A percentile compares a stretch with the other conserved stretches of the same genome.
These are phyloP conservation scores for Fusarium udum DNA, from an alignment of 2,329 filamentous ascomycete genomes.

Conservation along the genomic window DNA sequence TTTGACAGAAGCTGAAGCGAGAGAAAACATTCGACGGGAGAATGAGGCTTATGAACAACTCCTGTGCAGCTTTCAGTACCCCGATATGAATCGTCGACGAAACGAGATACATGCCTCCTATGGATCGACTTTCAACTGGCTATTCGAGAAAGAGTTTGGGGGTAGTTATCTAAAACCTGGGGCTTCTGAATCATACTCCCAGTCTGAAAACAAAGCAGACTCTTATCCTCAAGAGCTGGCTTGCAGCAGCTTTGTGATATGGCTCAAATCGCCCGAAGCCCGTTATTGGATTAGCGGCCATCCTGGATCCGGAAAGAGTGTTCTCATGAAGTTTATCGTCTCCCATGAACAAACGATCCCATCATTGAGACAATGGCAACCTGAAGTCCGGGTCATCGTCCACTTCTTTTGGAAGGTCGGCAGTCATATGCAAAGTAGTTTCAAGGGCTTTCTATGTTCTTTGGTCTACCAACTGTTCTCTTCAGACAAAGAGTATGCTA, in stretches of 20 bases:
- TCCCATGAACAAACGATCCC: accelerated
- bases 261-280: accelerated
- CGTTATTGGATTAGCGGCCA: accelerated
- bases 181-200: neutral
- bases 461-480: accelerated
- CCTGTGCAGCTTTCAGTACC: accelerated
- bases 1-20: accelerated
- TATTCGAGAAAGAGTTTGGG: neutral
- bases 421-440: accelerated
- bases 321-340: accelerated
- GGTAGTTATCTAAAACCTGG: neutral
- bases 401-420: neutral
- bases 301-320: accelerated
- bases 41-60: neutral
- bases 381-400: accelerated
- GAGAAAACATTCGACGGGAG: accelerated
- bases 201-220: neutral
- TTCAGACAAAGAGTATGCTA: accelerated
- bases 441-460: accelerated
- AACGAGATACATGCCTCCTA: accelerated
- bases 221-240: neutral
- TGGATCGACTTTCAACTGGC: accelerated
- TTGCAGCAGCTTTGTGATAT: accelerated
- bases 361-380: accelerated
- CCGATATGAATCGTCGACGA: accelerated